A percentile compares a stretch with the other conserved stretches of the same genome.
These are phyloP conservation scores for Angophora floribunda DNA, from an alignment of 345 rosid genomes.

Conservation along the genomic window DNA sequence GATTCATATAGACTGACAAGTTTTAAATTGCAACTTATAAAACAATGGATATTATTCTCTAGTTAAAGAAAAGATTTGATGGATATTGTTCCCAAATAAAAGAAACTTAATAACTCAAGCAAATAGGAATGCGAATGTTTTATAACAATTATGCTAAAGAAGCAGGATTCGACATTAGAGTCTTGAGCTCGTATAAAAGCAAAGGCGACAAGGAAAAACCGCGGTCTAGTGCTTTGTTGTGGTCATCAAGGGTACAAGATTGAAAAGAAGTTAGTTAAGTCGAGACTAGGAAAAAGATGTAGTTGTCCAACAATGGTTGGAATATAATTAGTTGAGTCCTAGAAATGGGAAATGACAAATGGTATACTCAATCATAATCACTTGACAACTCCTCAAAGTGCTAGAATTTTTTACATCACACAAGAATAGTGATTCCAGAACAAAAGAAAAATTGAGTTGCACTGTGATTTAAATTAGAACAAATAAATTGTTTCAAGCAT, in stretches of 20 bases:
- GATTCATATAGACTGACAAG: too few species aligned
- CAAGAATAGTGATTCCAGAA: too few species aligned
- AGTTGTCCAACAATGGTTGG: neutral
- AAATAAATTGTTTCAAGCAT: neutral
- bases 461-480: neutral
- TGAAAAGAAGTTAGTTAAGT: too few species aligned
- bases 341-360: neutral
- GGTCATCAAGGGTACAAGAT: neutral
- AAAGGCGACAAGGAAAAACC: neutral
- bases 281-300: neutral
- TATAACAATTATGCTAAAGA: neutral
- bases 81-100: neutral
- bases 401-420: neutral
- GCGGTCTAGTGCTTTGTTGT: neutral
- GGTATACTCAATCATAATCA: neutral
- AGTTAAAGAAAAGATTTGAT: neutral
- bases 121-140: neutral
- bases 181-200: neutral
- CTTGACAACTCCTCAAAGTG: neutral
- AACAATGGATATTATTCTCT: neutral
- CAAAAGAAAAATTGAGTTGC: neutral
- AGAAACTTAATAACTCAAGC: neutral
- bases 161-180: neutral
- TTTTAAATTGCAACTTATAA: neutral
- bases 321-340: neutral